Base-by-base conservation (phyloP, 176 grass and related monocot genomes). In the Tillandsia fasciculata region DNA sequence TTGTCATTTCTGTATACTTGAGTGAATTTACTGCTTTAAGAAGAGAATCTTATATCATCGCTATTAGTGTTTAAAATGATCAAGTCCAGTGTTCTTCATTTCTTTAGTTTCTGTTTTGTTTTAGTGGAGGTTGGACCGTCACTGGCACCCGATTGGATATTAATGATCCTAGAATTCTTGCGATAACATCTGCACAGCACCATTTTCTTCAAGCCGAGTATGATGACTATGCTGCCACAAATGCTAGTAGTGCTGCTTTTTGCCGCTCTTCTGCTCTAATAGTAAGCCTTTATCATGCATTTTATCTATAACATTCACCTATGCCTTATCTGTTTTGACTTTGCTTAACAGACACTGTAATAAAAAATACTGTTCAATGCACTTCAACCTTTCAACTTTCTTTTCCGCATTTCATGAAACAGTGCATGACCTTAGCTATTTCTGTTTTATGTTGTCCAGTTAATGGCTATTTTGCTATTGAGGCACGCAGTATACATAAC, bases 171-270 rank as follows among this genome's bases (percentile, higher is more conserved):
- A 89, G 86, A 71, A 80, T 90, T 76, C 81, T 97, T 72, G 81
- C 89, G 51, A 64, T 92, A 50, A 79, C 86, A 24, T 47, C 81
- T 42, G 65, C 81, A 18, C 86, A 92, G 26, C 81, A 80, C 79
- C 89, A 90, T 72, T 69, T 97, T 18, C 75, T 97, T 78, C 89
- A 89, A 83, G 74, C 86, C 73, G 89, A 97, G 72, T 90, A 97
- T 81, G 86, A 94, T 74, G 93, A 91, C 63, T 88, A 97, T 80
- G 91, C 86, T 78, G 78, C 78, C 47, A 86, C 79, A 12, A 92
- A 97, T 70, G 84, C 78, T 17, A 81, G 81, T 70, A 79, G 80
- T 68, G 77, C 86, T 79, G 89, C 84, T 49, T 92, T 92, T 68
- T 92, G 84, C 22, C 89, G 89, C 33, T 92, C 86, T 81, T 88